These are phyloP conservation scores for Meripilus lineatus DNA, from an alignment of 1,284 basidiomycete genomes.

Conservation along the genomic window DNA sequence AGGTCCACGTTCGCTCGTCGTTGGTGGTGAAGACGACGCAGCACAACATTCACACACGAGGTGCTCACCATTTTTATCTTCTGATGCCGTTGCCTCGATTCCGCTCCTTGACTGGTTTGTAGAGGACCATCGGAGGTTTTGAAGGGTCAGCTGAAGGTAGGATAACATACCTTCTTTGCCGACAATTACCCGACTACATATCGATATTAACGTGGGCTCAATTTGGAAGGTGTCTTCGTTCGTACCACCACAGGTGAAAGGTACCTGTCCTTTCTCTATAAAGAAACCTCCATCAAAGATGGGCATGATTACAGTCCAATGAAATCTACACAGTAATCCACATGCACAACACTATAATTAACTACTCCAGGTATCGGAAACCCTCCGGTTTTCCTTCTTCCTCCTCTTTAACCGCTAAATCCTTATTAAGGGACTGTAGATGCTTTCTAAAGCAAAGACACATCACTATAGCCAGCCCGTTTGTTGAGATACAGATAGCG, in stretches of 20 bases:
- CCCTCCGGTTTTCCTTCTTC: slow-evolving; percentile 36
- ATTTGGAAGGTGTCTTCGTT: no score
- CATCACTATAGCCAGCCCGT: slow-evolving; percentile 45
- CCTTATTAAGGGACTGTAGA: slow-evolving; percentile 42
- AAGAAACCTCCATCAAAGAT: background rate
- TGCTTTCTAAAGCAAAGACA: slow-evolving; percentile 48
- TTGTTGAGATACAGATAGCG: slow-evolving; percentile 49
- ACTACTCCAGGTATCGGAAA: slow-evolving; percentile 47
- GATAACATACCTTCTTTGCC: no score
- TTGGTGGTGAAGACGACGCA: background rate
- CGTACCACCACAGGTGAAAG: no score
- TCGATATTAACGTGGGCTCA: no score
- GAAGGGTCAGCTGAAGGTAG: no score
- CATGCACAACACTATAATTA: no score
- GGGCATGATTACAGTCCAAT: background rate
- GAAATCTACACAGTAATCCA: background rate
- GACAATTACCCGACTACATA: no score
- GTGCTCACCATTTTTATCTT: background rate
- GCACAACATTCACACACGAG: background rate
- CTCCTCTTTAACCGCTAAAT: slow-evolving; percentile 39
- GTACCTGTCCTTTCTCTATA: no score
- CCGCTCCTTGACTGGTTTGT: no score
- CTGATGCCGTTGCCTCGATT: no score
- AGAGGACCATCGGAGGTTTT: no score
- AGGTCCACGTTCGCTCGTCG: background rate